phyloP scores from a whole-genome alignment of 2,329 filamentous ascomycete genomes.

The Aspergillus tamarii region DNA sequence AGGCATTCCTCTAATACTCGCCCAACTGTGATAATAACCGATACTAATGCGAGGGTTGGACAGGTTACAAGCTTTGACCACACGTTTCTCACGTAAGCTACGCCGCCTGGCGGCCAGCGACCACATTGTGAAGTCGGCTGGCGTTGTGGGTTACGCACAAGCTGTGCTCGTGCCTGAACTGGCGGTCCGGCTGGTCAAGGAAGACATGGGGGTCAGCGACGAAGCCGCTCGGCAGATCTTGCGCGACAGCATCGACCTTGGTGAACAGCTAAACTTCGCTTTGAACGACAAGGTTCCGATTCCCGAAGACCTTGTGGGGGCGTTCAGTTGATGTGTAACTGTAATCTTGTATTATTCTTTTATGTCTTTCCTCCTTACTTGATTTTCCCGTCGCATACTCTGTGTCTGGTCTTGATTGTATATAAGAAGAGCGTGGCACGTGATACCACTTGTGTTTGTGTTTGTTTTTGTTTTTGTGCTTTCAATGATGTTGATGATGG shows the following conservation, averaged over 20 bases:
- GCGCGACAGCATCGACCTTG: conserved; percentile 68
- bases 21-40: not conserved
- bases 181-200: conserved; percentile 58
- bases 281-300: conserved; percentile 56
- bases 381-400: not conserved
- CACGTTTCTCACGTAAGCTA: conserved; percentile 61
- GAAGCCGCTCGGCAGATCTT: conserved; percentile 60
- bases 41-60: conserved; percentile 11
- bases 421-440: conserved; percentile 8
- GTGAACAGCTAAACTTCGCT: conserved; percentile 69
- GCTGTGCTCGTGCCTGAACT: conserved; percentile 76
- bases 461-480: not conserved
- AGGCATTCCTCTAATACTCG: conserved; percentile 30
- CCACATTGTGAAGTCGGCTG: conserved; percentile 66
- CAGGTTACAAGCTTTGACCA: conserved; percentile 62
- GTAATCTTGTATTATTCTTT: not conserved
- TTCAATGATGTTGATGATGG: not conserved
- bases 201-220: conserved; percentile 57
- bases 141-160: conserved; percentile 71
- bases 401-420: not conserved
- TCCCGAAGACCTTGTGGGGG: conserved; percentile 17
- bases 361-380: not conserved
- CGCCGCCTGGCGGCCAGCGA: conserved; percentile 67
- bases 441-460: conserved; percentile 10
- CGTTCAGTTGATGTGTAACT: not conserved